Percentiles rank a stretch among this genome's conserved stretches.
phyloP scores from a whole-genome alignment of 2,329 filamentous ascomycete species.

The Beauveria pseudobassiana region DNA sequence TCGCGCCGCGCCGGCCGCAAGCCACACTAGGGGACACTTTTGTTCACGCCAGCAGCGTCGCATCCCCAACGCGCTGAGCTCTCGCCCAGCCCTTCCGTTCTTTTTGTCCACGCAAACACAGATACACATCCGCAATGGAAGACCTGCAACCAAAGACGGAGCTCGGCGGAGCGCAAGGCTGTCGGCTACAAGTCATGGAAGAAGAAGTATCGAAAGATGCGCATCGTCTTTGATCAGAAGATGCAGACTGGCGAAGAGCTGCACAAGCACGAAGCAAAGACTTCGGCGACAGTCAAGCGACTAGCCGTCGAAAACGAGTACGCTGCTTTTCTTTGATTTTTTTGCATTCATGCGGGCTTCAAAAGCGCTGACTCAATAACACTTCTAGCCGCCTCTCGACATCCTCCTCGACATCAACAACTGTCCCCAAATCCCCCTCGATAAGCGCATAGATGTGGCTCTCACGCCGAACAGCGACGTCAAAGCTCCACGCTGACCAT shows the following conservation, averaged over 20 bases:
- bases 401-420: slow-evolving; percentile 86
- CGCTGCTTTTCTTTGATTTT: slow-evolving; percentile 20
- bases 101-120: not conserved
- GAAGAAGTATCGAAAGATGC: slow-evolving; percentile 96
- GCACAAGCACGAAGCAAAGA: slow-evolving; percentile 74
- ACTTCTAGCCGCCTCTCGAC: slow-evolving; percentile 72
- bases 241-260: slow-evolving; percentile 77
- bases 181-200: slow-evolving; percentile 63
- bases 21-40: not conserved
- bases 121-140: slow-evolving; percentile 21
- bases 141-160: slow-evolving; percentile 34
- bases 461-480: slow-evolving; percentile 37
- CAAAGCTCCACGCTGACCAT: slow-evolving; percentile 25
- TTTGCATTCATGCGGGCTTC: not conserved
- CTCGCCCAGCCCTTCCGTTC: not conserved
- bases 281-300: slow-evolving; percentile 71
- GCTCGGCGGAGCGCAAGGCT: slow-evolving; percentile 27
- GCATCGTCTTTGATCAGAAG: slow-evolving; percentile 66
- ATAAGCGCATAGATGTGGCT: slow-evolving; percentile 67
- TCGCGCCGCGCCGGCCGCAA: slow-evolving; percentile 2
- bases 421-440: slow-evolving; percentile 65
- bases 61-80: not conserved
- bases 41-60: not conserved
- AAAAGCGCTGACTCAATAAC: slow-evolving; percentile 14
- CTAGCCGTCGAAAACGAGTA: slow-evolving; percentile 92